These are phyloP conservation scores for Gossypium australe DNA, from an alignment of 345 rosid genomes.

Conservation along the genomic window DNA sequence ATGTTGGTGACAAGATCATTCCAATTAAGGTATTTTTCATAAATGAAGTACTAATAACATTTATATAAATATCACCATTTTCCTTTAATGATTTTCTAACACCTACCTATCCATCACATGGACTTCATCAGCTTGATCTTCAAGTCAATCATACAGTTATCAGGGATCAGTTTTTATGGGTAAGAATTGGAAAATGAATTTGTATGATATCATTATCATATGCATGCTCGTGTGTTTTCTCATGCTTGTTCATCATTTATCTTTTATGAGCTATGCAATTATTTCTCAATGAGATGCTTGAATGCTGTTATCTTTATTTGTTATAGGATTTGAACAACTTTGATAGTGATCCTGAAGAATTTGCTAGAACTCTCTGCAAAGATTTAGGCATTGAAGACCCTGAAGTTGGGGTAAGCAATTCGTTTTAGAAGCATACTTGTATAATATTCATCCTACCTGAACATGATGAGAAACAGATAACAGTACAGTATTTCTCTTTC, in stretches of 20 bases:
- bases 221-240: neutral
- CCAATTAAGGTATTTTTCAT: conserved; percentile 71
- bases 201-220: neutral
- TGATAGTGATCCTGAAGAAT: conserved; percentile 92
- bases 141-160: conserved; percentile 86
- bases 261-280: neutral
- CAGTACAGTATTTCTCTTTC: neutral
- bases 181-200: conserved; percentile 21
- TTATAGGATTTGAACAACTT: conserved; percentile 83
- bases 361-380: conserved; percentile 77
- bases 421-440: neutral
- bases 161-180: conserved; percentile 94
- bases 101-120: neutral
- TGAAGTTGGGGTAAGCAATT: conserved; percentile 78
- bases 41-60: neutral
- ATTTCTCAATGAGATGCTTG: neutral
- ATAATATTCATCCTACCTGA: neutral
- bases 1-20: conserved; percentile 80
- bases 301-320: neutral
- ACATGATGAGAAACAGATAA: neutral
- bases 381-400: conserved; percentile 87
- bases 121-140: conserved; percentile 75
- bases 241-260: conserved; percentile 3
- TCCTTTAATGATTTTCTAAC: neutral
- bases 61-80: neutral